phyloP scores from a whole-genome alignment of 495 filamentous ascomycete species.

The Xylaria bambusicola region DNA sequence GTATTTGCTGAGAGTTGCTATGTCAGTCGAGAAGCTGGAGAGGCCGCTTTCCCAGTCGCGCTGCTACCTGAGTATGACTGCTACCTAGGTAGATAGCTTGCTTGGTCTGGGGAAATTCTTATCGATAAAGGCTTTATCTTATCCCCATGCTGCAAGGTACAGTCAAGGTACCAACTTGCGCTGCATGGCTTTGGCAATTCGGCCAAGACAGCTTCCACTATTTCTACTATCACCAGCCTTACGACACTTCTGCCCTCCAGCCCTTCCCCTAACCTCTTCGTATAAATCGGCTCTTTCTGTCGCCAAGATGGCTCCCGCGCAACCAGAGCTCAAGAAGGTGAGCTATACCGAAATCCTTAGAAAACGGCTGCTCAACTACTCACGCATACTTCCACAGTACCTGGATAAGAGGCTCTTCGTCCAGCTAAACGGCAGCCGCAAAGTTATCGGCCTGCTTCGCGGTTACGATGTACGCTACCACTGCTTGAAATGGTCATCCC shows the following conservation, averaged over 20 bases:
- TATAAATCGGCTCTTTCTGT: conserved; percentile 11
- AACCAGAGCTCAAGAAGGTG: conserved; percentile 98
- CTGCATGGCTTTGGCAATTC: neutral
- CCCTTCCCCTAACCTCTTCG: conserved; percentile 3
- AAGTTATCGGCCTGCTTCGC: conserved; percentile 90
- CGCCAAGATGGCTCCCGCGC: conserved; percentile 91
- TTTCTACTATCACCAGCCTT: neutral
- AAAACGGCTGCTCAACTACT: conserved; percentile 10
- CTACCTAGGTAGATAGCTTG: too few species aligned
- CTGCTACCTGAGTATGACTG: too few species aligned
- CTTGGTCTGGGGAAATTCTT: neutral
- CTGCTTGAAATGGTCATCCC: neutral
- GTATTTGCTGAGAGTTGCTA: neutral
- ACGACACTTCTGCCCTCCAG: conserved; percentile 2
- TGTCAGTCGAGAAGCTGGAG: neutral
- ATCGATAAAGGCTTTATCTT: conserved; percentile 7
- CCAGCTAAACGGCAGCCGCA: conserved; percentile 95
- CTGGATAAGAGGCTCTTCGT: conserved; percentile 99
- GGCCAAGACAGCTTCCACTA: conserved; percentile 7
- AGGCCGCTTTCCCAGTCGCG: neutral
- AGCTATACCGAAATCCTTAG: conserved; percentile 12
- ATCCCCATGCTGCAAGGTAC: neutral
- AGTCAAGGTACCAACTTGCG: neutral
- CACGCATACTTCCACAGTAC: conserved; percentile 62
- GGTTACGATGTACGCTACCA: conserved; percentile 82